These are phyloP conservation scores for Trebouxia sp. DNA, from an alignment of 139 green algal species.

Conservation along the genomic window DNA sequence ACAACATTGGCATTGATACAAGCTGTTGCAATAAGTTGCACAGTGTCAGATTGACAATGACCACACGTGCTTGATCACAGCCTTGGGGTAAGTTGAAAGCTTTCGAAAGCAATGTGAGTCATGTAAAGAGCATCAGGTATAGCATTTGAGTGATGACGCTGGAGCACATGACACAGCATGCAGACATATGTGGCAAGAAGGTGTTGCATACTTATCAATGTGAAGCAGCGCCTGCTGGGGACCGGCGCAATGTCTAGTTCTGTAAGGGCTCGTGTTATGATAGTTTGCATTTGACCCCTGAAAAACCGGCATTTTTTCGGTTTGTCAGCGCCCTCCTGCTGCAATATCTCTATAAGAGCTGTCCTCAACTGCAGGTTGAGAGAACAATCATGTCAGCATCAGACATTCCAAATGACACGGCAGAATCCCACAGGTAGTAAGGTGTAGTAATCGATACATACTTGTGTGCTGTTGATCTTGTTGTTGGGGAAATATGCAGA, in stretches of 20 bases:
- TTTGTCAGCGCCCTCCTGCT: conserved; percentile 58
- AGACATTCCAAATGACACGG: no score
- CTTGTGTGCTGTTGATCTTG: conserved; percentile 95
- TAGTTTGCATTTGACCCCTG: conserved; percentile 96
- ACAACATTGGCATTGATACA: background rate
- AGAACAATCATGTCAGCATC: background rate
- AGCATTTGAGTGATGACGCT: background rate
- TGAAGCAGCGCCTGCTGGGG: conserved; percentile 90
- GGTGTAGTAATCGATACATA: conserved; percentile 32
- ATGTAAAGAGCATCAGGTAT: background rate
- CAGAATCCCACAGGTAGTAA: background rate
- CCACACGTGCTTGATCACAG: background rate
- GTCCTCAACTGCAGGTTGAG: conserved; percentile 66
- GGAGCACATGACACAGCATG: no score
- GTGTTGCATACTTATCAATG: conserved; percentile 80
- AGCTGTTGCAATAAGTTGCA: background rate
- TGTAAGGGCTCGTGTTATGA: conserved; percentile 90
- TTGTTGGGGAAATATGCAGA: conserved; percentile 97
- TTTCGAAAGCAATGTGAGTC: no score
- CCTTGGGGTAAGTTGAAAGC: background rate
- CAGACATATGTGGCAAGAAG: no score
- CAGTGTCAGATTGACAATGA: no score
- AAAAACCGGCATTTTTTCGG: conserved; percentile 90
- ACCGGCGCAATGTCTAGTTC: conserved; percentile 91
- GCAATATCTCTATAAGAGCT: conserved; percentile 76